Percentiles rank a stretch among this genome's conserved stretches.
These are phyloP conservation scores for Suillus cothurnatus DNA, from an alignment of 768 basidiomycete species.

Conservation along the genomic window DNA sequence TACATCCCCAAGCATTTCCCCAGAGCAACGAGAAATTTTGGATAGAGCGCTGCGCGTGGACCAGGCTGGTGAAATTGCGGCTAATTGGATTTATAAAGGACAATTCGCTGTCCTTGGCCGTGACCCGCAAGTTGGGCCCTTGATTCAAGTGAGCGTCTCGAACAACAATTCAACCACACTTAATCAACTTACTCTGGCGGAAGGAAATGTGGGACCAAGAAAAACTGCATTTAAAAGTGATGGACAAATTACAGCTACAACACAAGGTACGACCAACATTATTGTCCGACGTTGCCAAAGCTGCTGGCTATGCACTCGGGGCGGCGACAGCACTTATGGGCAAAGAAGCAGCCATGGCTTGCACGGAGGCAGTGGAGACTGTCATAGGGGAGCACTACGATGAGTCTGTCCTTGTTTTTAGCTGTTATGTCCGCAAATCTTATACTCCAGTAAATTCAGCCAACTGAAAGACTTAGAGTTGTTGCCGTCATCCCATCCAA, in stretches of 20 bases:
- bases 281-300: slow-evolving; percentile 83
- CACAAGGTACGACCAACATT: slow-evolving; percentile 84
- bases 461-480: slow-evolving; percentile 78
- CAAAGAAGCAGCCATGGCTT: slow-evolving; percentile 95
- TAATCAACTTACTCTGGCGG: slow-evolving; percentile 6
- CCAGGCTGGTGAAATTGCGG: slow-evolving; percentile 94
- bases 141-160: slow-evolving; percentile 67
- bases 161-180: slow-evolving; percentile 5
- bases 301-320: slow-evolving; percentile 85
- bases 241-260: slow-evolving; percentile 83
- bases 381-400: slow-evolving; percentile 99
- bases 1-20: slow-evolving; percentile 61
- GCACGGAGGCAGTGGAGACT: slow-evolving; percentile 97
- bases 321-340: slow-evolving; percentile 86
- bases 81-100: slow-evolving; percentile 94
- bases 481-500: slow-evolving; percentile 70
- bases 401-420: slow-evolving; percentile 63
- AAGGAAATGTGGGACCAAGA: slow-evolving; percentile 99
- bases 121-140: slow-evolving; percentile 53
- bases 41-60: slow-evolving; percentile 84
- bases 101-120: slow-evolving; percentile 75
- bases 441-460: slow-evolving; percentile 39
- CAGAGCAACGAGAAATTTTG: slow-evolving; percentile 49
- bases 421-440: slow-evolving; percentile 4
- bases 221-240: slow-evolving; percentile 84